Conservation (phyloP, 1,139 yeast species). For the Debaryomycetaceae sp. region DNA sequence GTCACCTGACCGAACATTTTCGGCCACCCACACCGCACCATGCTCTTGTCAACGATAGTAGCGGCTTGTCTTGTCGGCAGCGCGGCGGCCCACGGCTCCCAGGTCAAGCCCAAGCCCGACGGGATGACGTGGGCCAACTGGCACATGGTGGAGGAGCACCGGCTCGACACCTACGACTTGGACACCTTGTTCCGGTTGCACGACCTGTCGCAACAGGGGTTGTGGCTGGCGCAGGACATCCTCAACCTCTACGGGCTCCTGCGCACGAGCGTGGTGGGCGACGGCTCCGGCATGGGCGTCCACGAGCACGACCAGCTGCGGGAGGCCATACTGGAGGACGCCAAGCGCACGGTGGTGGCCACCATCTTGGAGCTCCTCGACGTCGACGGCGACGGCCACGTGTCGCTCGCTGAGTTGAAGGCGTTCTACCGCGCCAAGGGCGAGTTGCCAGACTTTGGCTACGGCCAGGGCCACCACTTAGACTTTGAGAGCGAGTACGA, state of each 20-base stretch:
- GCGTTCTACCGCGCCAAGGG: slow-evolving; percentile 60
- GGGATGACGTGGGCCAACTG: slow-evolving; percentile 68
- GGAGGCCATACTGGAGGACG: slow-evolving; percentile 49
- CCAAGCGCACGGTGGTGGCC: slow-evolving; percentile 52
- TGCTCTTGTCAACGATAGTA: too few relatives aligned
- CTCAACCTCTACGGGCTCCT: slow-evolving; percentile 75
- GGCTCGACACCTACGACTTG: slow-evolving; percentile 67
- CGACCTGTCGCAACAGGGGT: slow-evolving; percentile 54
- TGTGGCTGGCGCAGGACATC: slow-evolving; percentile 61
- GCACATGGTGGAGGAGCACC: slow-evolving; percentile 92
- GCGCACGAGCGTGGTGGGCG: slow-evolving; percentile 72
- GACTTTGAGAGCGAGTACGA: slow-evolving; percentile 93
- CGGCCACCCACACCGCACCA: too few relatives aligned
- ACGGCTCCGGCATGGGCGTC: slow-evolving; percentile 85
- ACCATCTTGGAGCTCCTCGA: slow-evolving; percentile 62
- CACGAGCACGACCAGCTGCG: slow-evolving; percentile 51
- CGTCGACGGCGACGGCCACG: slow-evolving; percentile 57
- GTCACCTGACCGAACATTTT: too few relatives aligned
- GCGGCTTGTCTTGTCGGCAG: too few relatives aligned
- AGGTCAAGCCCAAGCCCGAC: slow-evolving; percentile 33
- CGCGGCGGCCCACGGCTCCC: too few relatives aligned
- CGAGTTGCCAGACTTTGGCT: slow-evolving; percentile 85
- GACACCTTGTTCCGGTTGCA: slow-evolving; percentile 78
- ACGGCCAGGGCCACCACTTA: slow-evolving; percentile 95
- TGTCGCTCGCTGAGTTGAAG: slow-evolving; percentile 69